Evolutionary conservation across 2,329 filamentous ascomycete species (phyloP), one percentile per base, ranked within the genome.

Genomic region (Penicillium sp.): DNA sequence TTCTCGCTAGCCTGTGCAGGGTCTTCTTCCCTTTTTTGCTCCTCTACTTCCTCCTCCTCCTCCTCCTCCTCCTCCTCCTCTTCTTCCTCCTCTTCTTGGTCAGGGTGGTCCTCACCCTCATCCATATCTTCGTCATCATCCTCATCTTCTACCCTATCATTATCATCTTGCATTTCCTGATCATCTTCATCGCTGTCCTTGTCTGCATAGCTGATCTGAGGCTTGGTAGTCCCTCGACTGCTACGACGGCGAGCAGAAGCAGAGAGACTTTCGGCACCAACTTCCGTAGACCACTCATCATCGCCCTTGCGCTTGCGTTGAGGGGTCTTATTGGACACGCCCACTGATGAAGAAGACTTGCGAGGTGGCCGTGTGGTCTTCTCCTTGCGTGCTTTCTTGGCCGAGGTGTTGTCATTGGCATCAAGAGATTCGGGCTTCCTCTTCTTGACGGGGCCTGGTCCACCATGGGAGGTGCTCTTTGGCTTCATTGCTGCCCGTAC

Each of bases 401-500:
- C 53, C 25, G 56, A 59, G 4, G 54, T 37, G 12, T 65, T 62
- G 6, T 66, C 67, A 33, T 67, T 70, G 20, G 60, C 43, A 44
- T 67, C 67, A 7, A 63, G 53, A 27, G 67, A 57, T 42, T 77
- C 73, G 18, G 71, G 71, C 61, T 78, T 80, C 43, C 77, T 67
- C 65, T 79, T 78, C 63, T 74, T 75, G 41, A 55, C 62, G 18
- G 64, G 59, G 20, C 63, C 60, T 29, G 51, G 46, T 1, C 58
- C 57, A 20, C 65, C 56, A 1, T 65, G 58, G 33, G 63, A 67
- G 43, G 69, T 67, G 60, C 69, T 73, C 74, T 80, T 84, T 27
- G 77, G 79, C 79, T 88, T 91, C 72, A 95, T 77, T 15, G 77
- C 78, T 40, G 73, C 86, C 65, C 87, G 86, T 56, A 97, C 90